Evolutionary conservation across 805 yeast genomes (phyloP).

Genomic region (Saccharomycopsis sp.): DNA sequence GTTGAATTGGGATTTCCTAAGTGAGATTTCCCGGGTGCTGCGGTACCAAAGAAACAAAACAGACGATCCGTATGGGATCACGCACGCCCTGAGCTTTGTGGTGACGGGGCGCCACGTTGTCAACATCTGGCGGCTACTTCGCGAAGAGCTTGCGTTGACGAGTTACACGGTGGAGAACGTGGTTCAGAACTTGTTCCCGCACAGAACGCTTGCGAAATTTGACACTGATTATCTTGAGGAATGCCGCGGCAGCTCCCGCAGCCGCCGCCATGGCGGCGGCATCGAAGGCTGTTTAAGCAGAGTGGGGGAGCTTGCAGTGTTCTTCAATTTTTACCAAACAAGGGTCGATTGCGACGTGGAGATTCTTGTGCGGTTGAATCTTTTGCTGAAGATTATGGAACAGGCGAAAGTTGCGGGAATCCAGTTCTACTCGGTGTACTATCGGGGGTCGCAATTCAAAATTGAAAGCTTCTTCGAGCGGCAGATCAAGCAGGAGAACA

Average conservation of each 20-base stretch:
- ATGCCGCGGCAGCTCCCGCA: no score
- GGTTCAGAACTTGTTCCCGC: constrained; percentile 55
- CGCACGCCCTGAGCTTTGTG: constrained; percentile 60
- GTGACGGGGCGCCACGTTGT: constrained; percentile 77
- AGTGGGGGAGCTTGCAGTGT: constrained; percentile 25
- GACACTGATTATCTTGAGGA: constrained; percentile 24
- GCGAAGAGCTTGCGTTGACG: constrained; percentile 51
- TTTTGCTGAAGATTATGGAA: constrained; percentile 64
- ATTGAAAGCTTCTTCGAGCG: constrained; percentile 80
- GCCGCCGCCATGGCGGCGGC: no score
- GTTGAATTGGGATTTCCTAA: constrained; percentile 45
- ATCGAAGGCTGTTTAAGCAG: no score
- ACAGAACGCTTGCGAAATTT: constrained; percentile 39
- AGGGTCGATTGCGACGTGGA: constrained; percentile 35
- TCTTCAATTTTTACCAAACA: constrained; percentile 38
- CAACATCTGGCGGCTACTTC: constrained; percentile 74
- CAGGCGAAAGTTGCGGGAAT: constrained; percentile 81
- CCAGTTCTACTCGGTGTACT: constrained; percentile 79
- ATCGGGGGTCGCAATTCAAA: constrained; percentile 88
- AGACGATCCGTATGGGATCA: constrained; percentile 72
- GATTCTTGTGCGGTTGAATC: constrained; percentile 52
- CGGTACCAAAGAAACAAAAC: constrained; percentile 40
- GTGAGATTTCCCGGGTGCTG: constrained; percentile 52
- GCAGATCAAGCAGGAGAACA: constrained; percentile 68
- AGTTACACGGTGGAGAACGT: constrained; percentile 74